Percentiles rank a stretch among this genome's conserved stretches.
phyloP scores from a whole-genome alignment of 106 monocot genomes.

The Dioscorea zingiberensis region DNA sequence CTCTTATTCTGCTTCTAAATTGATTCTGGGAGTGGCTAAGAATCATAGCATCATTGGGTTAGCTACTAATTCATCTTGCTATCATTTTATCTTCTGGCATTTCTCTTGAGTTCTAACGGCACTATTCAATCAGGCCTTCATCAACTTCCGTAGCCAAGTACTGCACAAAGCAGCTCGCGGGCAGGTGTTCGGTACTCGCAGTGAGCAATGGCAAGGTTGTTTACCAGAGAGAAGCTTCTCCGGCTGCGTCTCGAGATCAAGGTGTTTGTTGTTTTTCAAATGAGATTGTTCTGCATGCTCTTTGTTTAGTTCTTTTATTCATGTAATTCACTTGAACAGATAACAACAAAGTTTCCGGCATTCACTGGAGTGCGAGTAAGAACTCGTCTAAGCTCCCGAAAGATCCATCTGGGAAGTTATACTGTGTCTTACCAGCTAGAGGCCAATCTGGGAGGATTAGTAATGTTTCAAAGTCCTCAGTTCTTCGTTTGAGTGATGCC shows the following conservation, averaged over 20 bases:
- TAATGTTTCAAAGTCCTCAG: neutral
- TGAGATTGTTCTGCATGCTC: neutral
- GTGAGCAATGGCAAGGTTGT: conserved; percentile 72
- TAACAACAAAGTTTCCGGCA: neutral
- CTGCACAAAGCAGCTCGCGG: conserved; percentile 50
- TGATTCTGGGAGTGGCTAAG: conserved; percentile 7
- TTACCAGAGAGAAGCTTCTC: conserved; percentile 40
- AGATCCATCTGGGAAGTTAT: neutral
- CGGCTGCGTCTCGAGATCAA: conserved; percentile 12
- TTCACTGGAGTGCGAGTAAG: neutral
- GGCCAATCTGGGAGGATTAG: neutral
- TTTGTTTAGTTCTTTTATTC: neutral
- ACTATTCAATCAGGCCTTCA: neutral
- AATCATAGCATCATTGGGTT: conserved; percentile 2
- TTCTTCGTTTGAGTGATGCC: neutral
- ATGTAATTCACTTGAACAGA: too few relatives aligned
- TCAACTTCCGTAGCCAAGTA: conserved; percentile 48
- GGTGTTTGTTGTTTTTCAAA: neutral
- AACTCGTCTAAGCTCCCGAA: neutral
- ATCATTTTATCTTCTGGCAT: neutral
- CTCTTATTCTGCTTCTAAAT: neutral
- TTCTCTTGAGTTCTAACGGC: neutral
- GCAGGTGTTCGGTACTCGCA: conserved; percentile 53
- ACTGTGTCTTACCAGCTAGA: too few relatives aligned
- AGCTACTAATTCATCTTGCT: conserved; percentile 23